phyloP scores from a whole-genome alignment of 768 basidiomycete species.

The Termitomyces sp. region DNA sequence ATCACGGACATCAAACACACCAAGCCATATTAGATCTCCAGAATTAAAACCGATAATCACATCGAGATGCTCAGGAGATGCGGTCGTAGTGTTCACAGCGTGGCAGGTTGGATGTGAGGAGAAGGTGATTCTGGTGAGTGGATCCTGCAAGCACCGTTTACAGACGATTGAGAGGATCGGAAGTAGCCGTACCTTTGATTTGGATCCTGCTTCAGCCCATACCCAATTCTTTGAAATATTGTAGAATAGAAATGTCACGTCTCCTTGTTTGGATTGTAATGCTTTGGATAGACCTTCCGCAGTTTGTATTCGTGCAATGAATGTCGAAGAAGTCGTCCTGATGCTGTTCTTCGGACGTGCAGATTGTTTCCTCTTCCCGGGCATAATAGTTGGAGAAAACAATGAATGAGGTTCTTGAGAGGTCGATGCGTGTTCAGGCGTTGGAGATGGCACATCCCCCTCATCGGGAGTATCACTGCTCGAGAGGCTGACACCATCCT shows the following conservation, averaged over 20 bases:
- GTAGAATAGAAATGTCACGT: constrained; percentile 82
- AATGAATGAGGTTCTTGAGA: constrained; percentile 40
- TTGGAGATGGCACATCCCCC: constrained; percentile 31
- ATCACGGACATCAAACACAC: constrained; percentile 33
- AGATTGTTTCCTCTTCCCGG: constrained; percentile 57
- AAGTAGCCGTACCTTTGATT: constrained; percentile 59
- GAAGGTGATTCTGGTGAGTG: constrained; percentile 80
- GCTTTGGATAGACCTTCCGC: constrained; percentile 70
- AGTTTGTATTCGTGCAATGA: constrained; percentile 83
- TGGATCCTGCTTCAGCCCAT: constrained; percentile 84
- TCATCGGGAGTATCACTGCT: constrained; percentile 79
- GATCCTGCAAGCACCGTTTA: constrained; percentile 51
- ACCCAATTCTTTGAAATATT: constrained; percentile 80
- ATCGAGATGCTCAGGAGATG: constrained; percentile 75
- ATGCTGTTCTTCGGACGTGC: constrained; percentile 88
- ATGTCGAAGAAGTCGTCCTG: constrained; percentile 86
- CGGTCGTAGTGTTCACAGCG: constrained; percentile 76
- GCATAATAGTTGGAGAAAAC: constrained; percentile 44
- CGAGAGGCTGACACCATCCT: constrained; percentile 73
- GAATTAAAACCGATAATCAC: constrained; percentile 89
- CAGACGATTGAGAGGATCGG: constrained; percentile 6
- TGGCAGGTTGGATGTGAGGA: constrained; percentile 88
- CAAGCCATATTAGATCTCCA: constrained; percentile 96
- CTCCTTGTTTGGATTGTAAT: constrained; percentile 78
- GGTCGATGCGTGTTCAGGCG: constrained; percentile 36